A percentile compares a stretch with the other conserved stretches of the same genome.
Conservation (phyloP, 805 yeast genomes). For the Isabelozyma gotoi region DNA sequence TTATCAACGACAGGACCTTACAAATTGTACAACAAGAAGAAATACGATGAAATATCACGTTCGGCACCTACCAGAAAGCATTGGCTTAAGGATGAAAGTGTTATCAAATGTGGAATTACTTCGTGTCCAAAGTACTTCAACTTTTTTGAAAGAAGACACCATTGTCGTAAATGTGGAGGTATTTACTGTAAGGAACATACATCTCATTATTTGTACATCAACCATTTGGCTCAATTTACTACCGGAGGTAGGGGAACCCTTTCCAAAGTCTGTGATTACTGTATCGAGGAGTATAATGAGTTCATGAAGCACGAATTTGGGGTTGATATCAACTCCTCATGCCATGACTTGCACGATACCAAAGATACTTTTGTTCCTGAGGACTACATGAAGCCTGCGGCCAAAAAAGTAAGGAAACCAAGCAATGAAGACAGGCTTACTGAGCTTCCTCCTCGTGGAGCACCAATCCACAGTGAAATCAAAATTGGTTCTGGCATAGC, state of each 20-base stretch:
- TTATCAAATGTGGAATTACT: constrained; percentile 57
- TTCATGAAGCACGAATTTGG: constrained; percentile 45
- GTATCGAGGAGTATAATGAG: constrained; percentile 61
- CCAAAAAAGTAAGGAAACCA: neutral
- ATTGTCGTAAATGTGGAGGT: constrained; percentile 84
- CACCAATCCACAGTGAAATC: neutral
- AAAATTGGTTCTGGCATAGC: neutral
- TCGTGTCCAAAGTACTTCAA: constrained; percentile 67
- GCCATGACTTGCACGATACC: neutral
- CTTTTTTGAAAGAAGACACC: constrained; percentile 77
- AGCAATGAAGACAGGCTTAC: constrained; percentile 7
- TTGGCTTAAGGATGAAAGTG: constrained; percentile 72
- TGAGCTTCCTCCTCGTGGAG: constrained; percentile 1
- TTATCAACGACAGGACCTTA: neutral
- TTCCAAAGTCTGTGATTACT: constrained; percentile 67
- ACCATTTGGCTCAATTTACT: constrained; percentile 60
- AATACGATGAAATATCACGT: constrained; percentile 26
- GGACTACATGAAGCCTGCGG: neutral
- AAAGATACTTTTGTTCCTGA: neutral
- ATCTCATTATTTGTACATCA: constrained; percentile 52
- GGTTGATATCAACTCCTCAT: constrained; percentile 10
- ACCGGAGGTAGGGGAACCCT: constrained; percentile 68
- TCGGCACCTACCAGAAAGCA: constrained; percentile 58
- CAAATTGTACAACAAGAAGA: constrained; percentile 10
- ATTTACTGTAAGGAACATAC: constrained; percentile 73